Percentiles rank a stretch among this genome's conserved stretches.
phyloP scores from a whole-genome alignment of 1,284 basidiomycete species.

The Moniliella sp. region DNA sequence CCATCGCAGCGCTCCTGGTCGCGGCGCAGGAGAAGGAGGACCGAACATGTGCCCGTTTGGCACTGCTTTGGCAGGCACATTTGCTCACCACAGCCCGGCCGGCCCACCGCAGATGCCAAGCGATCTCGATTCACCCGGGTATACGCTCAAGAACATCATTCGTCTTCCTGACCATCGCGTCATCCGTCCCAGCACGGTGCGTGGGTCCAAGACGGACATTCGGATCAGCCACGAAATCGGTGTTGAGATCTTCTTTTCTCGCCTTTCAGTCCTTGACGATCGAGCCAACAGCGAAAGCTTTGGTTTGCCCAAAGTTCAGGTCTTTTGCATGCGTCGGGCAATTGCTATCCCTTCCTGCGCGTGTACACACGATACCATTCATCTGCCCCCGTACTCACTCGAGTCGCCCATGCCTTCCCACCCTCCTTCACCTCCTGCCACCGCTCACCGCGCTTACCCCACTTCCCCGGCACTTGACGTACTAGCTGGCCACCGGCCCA shows the following conservation, averaged over 20 bases:
- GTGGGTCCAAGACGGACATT: constrained; percentile 24
- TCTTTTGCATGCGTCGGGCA: constrained; percentile 25
- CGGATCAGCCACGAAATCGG: constrained; percentile 28
- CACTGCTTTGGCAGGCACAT: constrained; percentile 10
- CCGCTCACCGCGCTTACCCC: too few relatives aligned
- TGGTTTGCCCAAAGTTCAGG: constrained; percentile 27
- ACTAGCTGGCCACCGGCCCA: too few relatives aligned
- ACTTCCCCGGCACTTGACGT: too few relatives aligned
- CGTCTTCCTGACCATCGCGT: constrained; percentile 25
- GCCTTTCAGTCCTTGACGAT: constrained; percentile 17
- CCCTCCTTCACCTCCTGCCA: constrained; percentile 21
- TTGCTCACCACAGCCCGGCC: constrained; percentile 3
- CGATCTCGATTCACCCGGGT: too few relatives aligned
- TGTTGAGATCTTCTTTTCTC: constrained; percentile 27
- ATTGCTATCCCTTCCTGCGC: constrained; percentile 22
- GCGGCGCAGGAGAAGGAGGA: constrained; percentile 7
- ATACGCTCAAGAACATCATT: constrained; percentile 21
- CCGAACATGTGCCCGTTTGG: constrained; percentile 14
- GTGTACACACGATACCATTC: constrained; percentile 25
- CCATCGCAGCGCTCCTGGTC: constrained; percentile 10
- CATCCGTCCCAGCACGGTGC: constrained; percentile 24
- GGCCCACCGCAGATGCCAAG: too few relatives aligned
- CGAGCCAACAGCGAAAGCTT: constrained; percentile 17
- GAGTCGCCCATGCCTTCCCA: constrained; percentile 17
- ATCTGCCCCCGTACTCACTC: constrained; percentile 27